These are phyloP conservation scores for Cladobotryum protrusum DNA, from an alignment of 2,329 filamentous ascomycete genomes.

Conservation along the genomic window DNA sequence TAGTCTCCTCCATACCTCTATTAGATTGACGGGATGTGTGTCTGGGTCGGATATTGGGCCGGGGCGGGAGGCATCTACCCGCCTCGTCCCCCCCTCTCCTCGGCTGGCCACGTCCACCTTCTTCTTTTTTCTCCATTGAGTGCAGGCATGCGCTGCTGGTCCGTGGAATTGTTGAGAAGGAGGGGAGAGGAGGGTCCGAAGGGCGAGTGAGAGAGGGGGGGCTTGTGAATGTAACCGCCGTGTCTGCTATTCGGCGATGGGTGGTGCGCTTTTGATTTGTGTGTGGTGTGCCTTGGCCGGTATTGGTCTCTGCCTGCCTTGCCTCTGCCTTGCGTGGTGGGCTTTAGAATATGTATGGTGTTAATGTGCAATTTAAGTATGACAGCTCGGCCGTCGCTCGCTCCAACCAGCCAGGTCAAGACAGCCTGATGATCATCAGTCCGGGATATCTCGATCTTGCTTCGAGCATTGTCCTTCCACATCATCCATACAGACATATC, in stretches of 20 bases:
- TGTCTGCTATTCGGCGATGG: too few relatives aligned
- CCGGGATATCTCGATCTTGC: constrained; percentile 22
- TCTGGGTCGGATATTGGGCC: constrained; percentile 11
- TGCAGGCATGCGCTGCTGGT: not conserved
- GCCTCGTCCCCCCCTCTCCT: constrained; percentile 3
- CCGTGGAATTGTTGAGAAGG: not conserved
- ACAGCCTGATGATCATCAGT: constrained; percentile 22
- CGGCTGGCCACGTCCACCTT: not conserved
- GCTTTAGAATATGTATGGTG: too few relatives aligned
- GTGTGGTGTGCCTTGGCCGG: too few relatives aligned
- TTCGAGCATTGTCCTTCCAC: not conserved
- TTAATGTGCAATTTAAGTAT: not conserved
- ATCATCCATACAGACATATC: too few relatives aligned
- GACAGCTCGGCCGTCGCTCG: not conserved
- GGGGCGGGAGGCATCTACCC: constrained; percentile 11
- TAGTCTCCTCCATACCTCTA: not conserved
- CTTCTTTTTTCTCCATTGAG: not conserved
- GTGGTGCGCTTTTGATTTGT: too few relatives aligned
- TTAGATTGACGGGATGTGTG: not conserved
- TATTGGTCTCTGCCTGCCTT: too few relatives aligned
- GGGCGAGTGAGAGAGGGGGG: not conserved
- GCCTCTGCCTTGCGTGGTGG: too few relatives aligned
- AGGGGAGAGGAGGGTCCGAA: not conserved
- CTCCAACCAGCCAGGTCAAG: too few relatives aligned
- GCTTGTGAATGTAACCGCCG: not conserved